phyloP scores from a whole-genome alignment of 148 eudicot genomes.

The Gaultheria prostrata region DNA sequence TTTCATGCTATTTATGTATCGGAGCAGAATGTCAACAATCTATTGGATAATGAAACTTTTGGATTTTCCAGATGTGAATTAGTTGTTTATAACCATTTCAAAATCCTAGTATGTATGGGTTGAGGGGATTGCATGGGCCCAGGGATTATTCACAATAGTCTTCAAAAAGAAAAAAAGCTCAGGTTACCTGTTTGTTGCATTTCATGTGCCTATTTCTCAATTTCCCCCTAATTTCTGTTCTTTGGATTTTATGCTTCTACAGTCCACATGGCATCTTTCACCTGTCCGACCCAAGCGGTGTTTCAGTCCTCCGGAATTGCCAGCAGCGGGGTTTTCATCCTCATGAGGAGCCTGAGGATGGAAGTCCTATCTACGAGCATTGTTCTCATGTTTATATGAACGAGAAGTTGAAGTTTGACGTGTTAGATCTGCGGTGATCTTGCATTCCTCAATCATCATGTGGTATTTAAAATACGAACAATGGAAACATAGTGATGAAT shows the following conservation, averaged over 20 bases:
- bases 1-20: neutral
- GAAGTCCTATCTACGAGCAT: constrained; percentile 93
- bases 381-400: constrained; percentile 96
- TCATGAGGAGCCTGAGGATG: constrained; percentile 92
- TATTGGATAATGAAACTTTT: neutral
- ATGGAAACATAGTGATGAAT: neutral
- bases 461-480: neutral
- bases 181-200: neutral
- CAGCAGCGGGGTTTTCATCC: constrained; percentile 96
- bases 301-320: constrained; percentile 77
- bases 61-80: neutral
- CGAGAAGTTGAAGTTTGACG: constrained; percentile 69
- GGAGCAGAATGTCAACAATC: neutral
- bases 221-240: neutral
- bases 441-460: neutral
- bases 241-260: constrained; percentile 27
- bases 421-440: constrained; percentile 75
- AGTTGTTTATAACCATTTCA: neutral
- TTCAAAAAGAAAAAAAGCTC: neutral
- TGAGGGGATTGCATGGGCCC: constrained; percentile 10
- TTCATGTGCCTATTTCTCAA: neutral
- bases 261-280: constrained; percentile 98
- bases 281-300: constrained; percentile 92
- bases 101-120: neutral
- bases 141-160: neutral